Base-by-base conservation (phyloP, 2,329 filamentous ascomycete species). In the Ophiocordyceps camponoti-leonardi region DNA sequence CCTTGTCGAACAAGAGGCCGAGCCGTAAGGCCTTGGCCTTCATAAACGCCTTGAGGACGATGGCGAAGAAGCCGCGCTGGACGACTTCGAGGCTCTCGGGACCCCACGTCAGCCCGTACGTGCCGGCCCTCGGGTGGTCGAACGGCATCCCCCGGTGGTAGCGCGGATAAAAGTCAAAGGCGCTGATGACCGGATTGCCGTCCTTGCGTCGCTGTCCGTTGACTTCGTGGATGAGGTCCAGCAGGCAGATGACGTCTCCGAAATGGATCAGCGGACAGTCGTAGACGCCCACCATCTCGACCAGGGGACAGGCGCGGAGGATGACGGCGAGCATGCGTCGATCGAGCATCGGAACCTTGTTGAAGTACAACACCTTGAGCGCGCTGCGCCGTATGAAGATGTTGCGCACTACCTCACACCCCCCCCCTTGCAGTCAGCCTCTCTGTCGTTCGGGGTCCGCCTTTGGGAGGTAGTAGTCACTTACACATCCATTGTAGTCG, bases 141-240 rank as follows among this genome's bases (percentile, higher is more conserved):
- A 50, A 58, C 0, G 55, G 53, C 39, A 53, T 57, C 0, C 61
- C 60, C 0, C 45, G 23, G 37, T 65, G 51, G 39, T 56, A 65
- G 2, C 51, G 39, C 0, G 62, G 62, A n/a, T 53, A 58, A 37
- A 64, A 63, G 23, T 65, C 62, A 2, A 65, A 50, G 0, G 48
- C 49, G 3, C 48, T 35, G 19, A 65, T 56, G 0, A 41, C 22
- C 0, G 56, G 46, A 3, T 48, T 22, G 0, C 28, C 31, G 2
- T 44, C 13, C 3, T 44, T 20, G 5, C 44, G 45, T 0, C 62
- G 55, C 3, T 50, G 40, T 13, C 33, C 7, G 41, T 65, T 65
- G 41, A 65, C 49, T 41, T 65, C 61, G 30, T 58, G 45, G 19
- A 65, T 61, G 2, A 64, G 47, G 44, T 65, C 61, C 1, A 65